Evolutionary conservation across 495 filamentous ascomycete genomes (phyloP).

Genomic region (Penicillium mononematosum): DNA sequence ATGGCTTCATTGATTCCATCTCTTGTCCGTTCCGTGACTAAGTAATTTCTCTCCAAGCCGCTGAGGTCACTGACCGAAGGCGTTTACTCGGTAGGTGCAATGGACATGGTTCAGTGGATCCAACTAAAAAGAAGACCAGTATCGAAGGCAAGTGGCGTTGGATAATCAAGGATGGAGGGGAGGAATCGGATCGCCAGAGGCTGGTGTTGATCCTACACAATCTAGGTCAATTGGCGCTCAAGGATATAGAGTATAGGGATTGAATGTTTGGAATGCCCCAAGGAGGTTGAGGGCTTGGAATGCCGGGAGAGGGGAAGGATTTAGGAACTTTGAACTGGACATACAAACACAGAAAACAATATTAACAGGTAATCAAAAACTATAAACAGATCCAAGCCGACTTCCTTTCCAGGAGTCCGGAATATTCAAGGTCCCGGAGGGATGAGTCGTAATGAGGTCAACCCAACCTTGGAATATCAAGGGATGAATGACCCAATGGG

Average conservation of each 20-base stretch:
- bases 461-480: constrained; percentile 9
- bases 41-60: constrained; percentile 16
- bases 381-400: constrained; percentile 30
- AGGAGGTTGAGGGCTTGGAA: constrained; percentile 29
- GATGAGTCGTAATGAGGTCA: constrained; percentile 21
- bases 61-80: constrained; percentile 36
- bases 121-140: constrained; percentile 8
- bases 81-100: constrained; percentile 33
- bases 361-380: constrained; percentile 19
- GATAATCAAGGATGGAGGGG: constrained; percentile 16
- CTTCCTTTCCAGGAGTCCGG: constrained; percentile 22
- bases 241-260: constrained; percentile 19
- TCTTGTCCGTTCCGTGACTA: constrained; percentile 19
- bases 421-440: constrained; percentile 20
- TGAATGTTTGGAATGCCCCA: constrained; percentile 32
- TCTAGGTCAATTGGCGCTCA: constrained; percentile 28
- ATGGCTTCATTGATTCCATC: constrained; percentile 43
- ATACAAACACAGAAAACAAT: constrained; percentile 20
- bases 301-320: constrained; percentile 32
- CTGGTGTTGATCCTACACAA: constrained; percentile 31
- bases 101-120: constrained; percentile 33
- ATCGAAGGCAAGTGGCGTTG: constrained; percentile 13
- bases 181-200: constrained; percentile 24
- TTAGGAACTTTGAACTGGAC: constrained; percentile 14
- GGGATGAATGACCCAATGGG: constrained; percentile 18